phyloP scores from a whole-genome alignment of 495 filamentous ascomycete species.

The Neurospora sp. region DNA sequence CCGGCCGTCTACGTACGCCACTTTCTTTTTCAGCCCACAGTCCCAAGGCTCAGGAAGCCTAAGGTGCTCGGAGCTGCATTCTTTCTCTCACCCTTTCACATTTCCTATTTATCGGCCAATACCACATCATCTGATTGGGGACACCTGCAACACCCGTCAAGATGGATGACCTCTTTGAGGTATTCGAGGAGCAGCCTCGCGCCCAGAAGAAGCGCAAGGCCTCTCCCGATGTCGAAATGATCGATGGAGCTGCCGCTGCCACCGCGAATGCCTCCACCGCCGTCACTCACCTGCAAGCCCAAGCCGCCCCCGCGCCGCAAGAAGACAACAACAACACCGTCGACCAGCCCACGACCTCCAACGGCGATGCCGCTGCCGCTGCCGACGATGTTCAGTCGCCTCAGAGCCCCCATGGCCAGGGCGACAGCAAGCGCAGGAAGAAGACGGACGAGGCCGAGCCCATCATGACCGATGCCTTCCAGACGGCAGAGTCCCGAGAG shows the following conservation, averaged over 20 bases:
- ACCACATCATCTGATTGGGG: not conserved
- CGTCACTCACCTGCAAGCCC: not conserved
- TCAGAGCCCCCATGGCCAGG: slow-evolving; percentile 14
- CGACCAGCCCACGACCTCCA: slow-evolving; percentile 7
- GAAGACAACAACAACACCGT: not conserved
- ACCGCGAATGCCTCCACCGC: slow-evolving; percentile 2
- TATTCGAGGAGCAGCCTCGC: slow-evolving; percentile 62
- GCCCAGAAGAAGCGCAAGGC: slow-evolving; percentile 61
- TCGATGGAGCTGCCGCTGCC: slow-evolving; percentile 23
- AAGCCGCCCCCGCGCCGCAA: not conserved
- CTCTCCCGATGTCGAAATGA: slow-evolving; percentile 52
- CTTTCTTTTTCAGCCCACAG: not conserved
- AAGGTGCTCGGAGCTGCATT: not conserved
- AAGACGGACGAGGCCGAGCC: slow-evolving; percentile 65
- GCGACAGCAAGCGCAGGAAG: slow-evolving; percentile 59
- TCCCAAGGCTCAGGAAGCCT: not conserved
- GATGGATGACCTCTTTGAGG: slow-evolving; percentile 80
- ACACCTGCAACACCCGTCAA: slow-evolving; percentile 8
- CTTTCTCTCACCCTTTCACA: not conserved
- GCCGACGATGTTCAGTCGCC: slow-evolving; percentile 4
- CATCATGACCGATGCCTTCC: slow-evolving; percentile 84
- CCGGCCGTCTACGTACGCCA: not conserved
- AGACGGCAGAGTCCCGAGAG: slow-evolving; percentile 91
- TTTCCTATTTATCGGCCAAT: not conserved
- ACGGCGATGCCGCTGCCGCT: slow-evolving; percentile 10